Base-by-base conservation (phyloP, 805 yeast genomes). In the Crinitomyces ghanaensis region DNA sequence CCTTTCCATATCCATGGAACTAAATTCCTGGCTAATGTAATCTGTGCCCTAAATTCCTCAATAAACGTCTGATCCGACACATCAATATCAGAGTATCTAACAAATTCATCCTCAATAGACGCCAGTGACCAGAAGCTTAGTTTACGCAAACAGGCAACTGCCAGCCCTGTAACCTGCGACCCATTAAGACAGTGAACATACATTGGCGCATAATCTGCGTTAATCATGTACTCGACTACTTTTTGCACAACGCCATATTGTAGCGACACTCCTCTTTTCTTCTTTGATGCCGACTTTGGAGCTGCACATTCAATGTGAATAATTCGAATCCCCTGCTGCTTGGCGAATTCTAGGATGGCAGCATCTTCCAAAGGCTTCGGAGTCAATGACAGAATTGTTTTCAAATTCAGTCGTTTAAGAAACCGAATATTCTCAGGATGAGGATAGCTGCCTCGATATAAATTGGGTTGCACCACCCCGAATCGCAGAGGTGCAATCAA, bases 161-260 rank as follows among this genome's bases (percentile, higher is more conserved):
- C 73, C 29, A 91, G 60, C 16, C 88, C 72, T 0, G 94, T 82
- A 2, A 82, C 78, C 42, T 83, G 85, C 6, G 93, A 85, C 0
- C 96, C 97, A 50, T 84, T 86, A 17, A 76, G 59, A 54, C 97
- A 88, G 55, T 88, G 95, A 4, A 88, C 53, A 51, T 80, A 86
- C 2, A 79, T 61, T 1, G 96, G 95, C 7, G 76, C 70, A 42
- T 65, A 59, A 13, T 68, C 66, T 16, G 63, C 59, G 48, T 78
- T 73, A 9, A 78, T 61, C 38, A 85, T 60, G 25, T 72, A 57
- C 36, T 46, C 72, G n/a, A 88, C 54, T 1, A 78, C 77, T 31
- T 65, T 59, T 1, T 67, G 53, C 0, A 79, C 79, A 1, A 73
- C 69, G 9, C 70, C 66, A 44, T 73, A 72, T 15, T 78, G 82